Evolutionary conservation across 768 basidiomycete genomes (phyloP).

Genomic region (Pleurotus salmoneostramineus): DNA sequence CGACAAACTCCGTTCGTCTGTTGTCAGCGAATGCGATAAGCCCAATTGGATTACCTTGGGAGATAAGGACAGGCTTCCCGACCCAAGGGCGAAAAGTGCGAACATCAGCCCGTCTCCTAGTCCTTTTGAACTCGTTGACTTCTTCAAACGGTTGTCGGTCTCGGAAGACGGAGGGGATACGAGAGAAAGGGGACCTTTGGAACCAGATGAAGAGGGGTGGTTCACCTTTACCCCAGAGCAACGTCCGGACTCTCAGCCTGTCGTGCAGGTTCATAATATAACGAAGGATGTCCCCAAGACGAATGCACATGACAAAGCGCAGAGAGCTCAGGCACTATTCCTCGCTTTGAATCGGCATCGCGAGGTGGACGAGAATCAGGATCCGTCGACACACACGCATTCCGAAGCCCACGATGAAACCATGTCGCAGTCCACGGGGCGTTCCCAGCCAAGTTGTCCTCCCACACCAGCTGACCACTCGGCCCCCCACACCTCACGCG

Average conservation of each 20-base stretch:
- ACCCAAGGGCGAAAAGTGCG: constrained; percentile 21
- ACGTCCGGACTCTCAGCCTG: constrained; percentile 6
- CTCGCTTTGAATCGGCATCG: constrained; percentile 30
- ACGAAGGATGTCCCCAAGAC: not conserved
- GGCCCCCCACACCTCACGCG: constrained; percentile 3
- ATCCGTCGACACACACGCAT: constrained; percentile 4
- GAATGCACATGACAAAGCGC: constrained; percentile 26
- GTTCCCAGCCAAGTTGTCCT: not conserved
- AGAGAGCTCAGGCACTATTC: constrained; percentile 38
- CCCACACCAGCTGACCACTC: not conserved
- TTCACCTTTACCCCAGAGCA: constrained; percentile 27
- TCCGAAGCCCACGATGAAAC: not conserved
- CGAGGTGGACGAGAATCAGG: constrained; percentile 6
- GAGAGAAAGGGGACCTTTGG: constrained; percentile 23
- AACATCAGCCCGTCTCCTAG: constrained; percentile 29
- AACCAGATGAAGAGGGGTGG: constrained; percentile 44
- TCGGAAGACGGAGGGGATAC: constrained; percentile 35
- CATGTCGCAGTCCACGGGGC: not conserved
- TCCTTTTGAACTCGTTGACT: constrained; percentile 14
- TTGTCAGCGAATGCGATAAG: constrained; percentile 12
- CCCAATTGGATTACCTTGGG: not conserved
- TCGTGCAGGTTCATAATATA: not conserved
- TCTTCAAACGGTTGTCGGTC: constrained; percentile 28
- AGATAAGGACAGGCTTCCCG: not conserved
- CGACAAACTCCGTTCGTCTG: constrained; percentile 44